Evolutionary conservation across 495 filamentous ascomycete species (phyloP).

Genomic region (Patellaria atrata): DNA sequence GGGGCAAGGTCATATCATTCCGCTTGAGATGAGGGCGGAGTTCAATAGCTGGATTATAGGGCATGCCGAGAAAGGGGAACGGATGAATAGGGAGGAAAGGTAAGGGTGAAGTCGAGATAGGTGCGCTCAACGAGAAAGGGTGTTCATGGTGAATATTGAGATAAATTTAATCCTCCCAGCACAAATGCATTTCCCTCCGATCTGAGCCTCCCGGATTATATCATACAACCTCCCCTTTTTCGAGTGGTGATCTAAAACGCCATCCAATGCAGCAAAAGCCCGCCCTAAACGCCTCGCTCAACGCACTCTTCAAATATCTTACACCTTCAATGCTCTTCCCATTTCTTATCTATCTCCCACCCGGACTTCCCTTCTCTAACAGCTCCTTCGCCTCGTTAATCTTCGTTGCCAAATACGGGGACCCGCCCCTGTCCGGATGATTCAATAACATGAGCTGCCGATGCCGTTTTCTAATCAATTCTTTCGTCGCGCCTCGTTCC

Average conservation of each 20-base stretch:
- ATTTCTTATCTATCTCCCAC: conserved; percentile 11
- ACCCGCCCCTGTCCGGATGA: conserved; percentile 93
- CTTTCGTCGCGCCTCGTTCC: conserved; percentile 72
- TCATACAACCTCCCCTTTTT: background rate
- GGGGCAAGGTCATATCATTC: conserved; percentile 54
- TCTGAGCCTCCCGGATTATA: background rate
- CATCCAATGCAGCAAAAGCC: background rate
- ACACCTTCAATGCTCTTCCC: background rate
- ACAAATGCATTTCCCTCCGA: background rate
- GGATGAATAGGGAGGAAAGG: conserved; percentile 6
- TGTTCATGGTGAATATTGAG: background rate
- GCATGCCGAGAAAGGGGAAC: conserved; percentile 29
- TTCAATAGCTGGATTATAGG: conserved; percentile 44
- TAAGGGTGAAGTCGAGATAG: background rate
- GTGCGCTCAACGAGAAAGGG: background rate
- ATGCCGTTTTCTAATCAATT: conserved; percentile 91
- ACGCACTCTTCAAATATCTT: conserved; percentile 3
- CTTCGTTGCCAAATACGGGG: conserved; percentile 91
- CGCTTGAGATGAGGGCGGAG: conserved; percentile 46
- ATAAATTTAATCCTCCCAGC: background rate
- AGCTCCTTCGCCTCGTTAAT: conserved; percentile 98
- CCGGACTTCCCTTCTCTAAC: conserved; percentile 81
- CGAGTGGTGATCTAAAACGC: conserved; percentile 4
- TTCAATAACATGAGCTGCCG: conserved; percentile 93
- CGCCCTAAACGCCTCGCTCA: conserved; percentile 14